Percentiles rank a stretch among this genome's conserved stretches.
These are phyloP conservation scores for Talaromyces sp. DNA, from an alignment of 2,329 filamentous ascomycete species.

Conservation along the genomic window DNA sequence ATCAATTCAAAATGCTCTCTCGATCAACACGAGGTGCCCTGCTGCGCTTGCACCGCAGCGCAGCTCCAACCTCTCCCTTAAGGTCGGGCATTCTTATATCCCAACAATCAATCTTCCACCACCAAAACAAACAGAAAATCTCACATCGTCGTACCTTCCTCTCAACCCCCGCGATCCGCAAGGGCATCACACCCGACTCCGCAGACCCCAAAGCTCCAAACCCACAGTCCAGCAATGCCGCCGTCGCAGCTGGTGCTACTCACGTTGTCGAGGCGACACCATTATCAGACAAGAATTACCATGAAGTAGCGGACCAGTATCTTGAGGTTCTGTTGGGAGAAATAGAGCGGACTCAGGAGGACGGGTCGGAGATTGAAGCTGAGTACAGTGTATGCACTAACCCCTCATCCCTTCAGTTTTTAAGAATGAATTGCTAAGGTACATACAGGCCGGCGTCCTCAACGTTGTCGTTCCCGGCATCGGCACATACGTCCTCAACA, in stretches of 20 bases:
- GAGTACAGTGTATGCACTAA: conserved; percentile 72
- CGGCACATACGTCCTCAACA: conserved; percentile 93
- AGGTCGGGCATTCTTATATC: conserved; percentile 6
- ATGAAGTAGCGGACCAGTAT: conserved; percentile 72
- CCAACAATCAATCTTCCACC: background rate
- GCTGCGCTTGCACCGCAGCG: conserved; percentile 21
- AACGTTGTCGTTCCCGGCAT: conserved; percentile 66
- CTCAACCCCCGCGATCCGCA: conserved; percentile 33
- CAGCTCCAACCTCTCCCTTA: conserved; percentile 7
- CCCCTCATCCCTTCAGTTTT: too few species aligned
- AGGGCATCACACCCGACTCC: conserved; percentile 61
- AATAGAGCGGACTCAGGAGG: conserved; percentile 73
- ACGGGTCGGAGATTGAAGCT: conserved; percentile 71
- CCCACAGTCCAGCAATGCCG: conserved; percentile 38
- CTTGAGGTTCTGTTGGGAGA: conserved; percentile 58
- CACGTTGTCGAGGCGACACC: conserved; percentile 57
- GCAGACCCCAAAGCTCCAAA: conserved; percentile 50
- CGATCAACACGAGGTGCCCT: conserved; percentile 43
- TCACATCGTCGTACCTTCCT: conserved; percentile 31
- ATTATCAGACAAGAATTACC: conserved; percentile 69
- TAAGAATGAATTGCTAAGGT: background rate
- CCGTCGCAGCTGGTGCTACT: conserved; percentile 24
- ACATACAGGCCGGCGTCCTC: conserved; percentile 73
- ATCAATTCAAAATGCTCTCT: conserved; percentile 32
- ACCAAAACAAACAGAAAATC: conserved; percentile 13